These are phyloP conservation scores for Fibroporia radiculosa DNA, from an alignment of 768 basidiomycete species.

Conservation along the genomic window DNA sequence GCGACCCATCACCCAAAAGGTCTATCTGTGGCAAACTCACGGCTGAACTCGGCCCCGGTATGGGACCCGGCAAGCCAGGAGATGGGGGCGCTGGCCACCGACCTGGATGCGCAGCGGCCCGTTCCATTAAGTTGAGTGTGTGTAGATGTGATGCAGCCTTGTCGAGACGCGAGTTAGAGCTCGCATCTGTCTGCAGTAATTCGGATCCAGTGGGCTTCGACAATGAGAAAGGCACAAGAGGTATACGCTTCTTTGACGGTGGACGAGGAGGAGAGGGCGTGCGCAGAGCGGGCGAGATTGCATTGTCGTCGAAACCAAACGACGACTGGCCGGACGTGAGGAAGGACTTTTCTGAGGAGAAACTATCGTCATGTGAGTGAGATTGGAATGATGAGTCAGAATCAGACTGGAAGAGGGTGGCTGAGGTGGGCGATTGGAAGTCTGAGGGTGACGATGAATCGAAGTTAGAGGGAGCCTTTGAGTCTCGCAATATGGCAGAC, in stretches of 20 bases:
- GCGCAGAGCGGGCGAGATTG: constrained; percentile 33
- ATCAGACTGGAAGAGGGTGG: constrained; percentile 1
- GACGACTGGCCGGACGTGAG: constrained; percentile 17
- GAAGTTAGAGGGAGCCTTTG: background rate
- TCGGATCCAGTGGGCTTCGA: background rate
- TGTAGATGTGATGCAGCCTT: constrained; percentile 44
- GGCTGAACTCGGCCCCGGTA: constrained; percentile 14
- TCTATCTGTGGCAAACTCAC: constrained; percentile 16
- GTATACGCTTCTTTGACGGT: constrained; percentile 12
- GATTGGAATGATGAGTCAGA: constrained; percentile 5
- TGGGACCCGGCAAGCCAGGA: constrained; percentile 33
- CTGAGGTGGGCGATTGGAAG: background rate
- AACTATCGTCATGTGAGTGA: constrained; percentile 15
- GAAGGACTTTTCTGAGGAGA: constrained; percentile 14
- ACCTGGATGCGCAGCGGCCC: constrained; percentile 41
- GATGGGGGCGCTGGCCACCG: constrained; percentile 42
- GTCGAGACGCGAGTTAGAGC: constrained; percentile 7
- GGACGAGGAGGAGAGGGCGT: constrained; percentile 37
- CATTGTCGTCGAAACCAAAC: constrained; percentile 36
- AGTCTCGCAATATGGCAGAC: constrained; percentile 8
- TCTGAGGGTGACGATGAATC: background rate
- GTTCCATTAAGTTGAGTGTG: constrained; percentile 49
- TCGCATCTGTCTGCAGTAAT: background rate
- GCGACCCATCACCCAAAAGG: constrained; percentile 21
- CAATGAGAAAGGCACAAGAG: background rate